phyloP scores from a whole-genome alignment of 768 basidiomycete genomes.

The Mycena galopus region DNA sequence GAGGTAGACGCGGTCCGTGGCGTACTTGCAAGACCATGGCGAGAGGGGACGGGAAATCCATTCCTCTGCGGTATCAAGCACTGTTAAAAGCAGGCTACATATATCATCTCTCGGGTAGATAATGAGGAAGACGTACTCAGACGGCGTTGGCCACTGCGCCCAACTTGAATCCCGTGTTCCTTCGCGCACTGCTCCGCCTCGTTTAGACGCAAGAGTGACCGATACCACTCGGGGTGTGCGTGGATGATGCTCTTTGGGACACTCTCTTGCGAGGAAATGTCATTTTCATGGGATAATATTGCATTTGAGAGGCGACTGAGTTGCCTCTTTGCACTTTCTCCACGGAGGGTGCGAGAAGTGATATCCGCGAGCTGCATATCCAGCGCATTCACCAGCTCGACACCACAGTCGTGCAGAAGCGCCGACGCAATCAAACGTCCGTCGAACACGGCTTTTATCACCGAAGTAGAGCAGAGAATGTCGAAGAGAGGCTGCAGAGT shows the following conservation, averaged over 20 bases:
- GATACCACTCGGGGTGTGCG: no score
- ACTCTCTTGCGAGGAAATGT: no score
- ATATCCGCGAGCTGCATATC: conserved; percentile 17
- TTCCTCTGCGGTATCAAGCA: conserved; percentile 6
- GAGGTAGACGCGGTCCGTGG: conserved; percentile 15
- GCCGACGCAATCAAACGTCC: conserved; percentile 15
- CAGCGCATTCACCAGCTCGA: conserved; percentile 9
- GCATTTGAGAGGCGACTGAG: conserved; percentile 5
- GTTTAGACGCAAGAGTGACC: no score
- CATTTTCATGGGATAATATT: no score
- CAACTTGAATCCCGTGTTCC: background rate
- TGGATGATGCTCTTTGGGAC: background rate
- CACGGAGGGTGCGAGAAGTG: conserved; percentile 11
- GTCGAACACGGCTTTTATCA: conserved; percentile 14
- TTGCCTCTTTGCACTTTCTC: conserved; percentile 4
- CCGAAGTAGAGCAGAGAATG: conserved; percentile 7
- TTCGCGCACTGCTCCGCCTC: no score
- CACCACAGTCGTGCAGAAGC: conserved; percentile 13
- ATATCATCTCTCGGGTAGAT: no score
- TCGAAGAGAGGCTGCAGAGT: conserved; percentile 9
- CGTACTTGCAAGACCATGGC: conserved; percentile 10
- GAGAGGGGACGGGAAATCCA: conserved; percentile 11
- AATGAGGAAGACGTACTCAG: conserved; percentile 6
- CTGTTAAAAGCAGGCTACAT: background rate
- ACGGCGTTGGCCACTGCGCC: conserved; percentile 9